Conservation (phyloP, 257 asterid genomes). For the Fraxinus pennsylvanica region DNA sequence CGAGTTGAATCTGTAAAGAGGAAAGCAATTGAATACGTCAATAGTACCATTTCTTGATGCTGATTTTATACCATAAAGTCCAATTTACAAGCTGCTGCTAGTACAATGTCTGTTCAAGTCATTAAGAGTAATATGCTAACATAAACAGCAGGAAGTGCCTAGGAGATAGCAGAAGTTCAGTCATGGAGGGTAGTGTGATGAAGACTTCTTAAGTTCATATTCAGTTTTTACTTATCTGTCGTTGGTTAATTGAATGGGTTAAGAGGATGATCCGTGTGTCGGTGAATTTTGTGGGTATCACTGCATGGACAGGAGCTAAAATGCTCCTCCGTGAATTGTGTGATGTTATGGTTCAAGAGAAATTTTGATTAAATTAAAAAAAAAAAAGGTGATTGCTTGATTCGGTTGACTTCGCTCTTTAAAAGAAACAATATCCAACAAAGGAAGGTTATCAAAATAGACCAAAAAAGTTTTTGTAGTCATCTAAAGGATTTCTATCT, state of each 20-base stretch:
- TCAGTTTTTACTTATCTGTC: not conserved
- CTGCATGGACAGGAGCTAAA: not conserved
- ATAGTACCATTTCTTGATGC: slow-evolving; percentile 52
- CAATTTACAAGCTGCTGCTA: not conserved
- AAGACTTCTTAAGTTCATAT: not conserved
- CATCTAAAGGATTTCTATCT: no score
- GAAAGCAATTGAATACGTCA: slow-evolving; percentile 80
- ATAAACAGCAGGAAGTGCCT: not conserved
- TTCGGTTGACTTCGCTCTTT: no score
- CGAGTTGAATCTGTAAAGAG: slow-evolving; percentile 62
- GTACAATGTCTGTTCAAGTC: not conserved
- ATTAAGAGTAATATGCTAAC: not conserved
- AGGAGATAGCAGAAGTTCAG: not conserved
- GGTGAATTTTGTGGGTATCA: no score
- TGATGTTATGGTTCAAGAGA: not conserved
- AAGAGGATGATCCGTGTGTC: not conserved
- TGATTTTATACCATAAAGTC: not conserved
- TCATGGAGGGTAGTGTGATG: not conserved
- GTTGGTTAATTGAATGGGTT: not conserved
- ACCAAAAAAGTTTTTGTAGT: no score
- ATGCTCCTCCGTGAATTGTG: not conserved
- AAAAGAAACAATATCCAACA: no score
- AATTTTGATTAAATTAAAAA: no score
- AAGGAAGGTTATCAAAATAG: no score
- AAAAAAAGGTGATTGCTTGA: no score